Evolutionary conservation across 208 protist genomes (phyloP), one percentile per base, ranked within the genome.

Genomic region (Acanthamoeba polyphaga): DNA sequence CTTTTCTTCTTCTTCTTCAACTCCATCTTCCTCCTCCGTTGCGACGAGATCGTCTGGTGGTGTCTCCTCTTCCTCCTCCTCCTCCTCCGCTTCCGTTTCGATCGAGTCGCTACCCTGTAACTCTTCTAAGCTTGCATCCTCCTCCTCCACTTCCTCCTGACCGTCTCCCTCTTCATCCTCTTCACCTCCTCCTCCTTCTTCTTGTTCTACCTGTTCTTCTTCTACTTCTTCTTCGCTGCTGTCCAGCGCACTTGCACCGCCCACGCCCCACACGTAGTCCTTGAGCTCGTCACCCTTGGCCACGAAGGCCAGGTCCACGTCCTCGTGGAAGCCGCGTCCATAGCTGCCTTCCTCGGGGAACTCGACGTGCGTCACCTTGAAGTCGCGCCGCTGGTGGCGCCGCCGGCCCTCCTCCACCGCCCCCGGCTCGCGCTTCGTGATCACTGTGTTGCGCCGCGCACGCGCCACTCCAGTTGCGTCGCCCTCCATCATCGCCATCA

Each of bases 261-360:
- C 64, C 22, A n/a, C n/a, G n/a, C 64, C 64, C 64, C 64, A 72
- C 64, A 72, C 64, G 64, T 72, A 72, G 29, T 24, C 64, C 64
- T 72, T 72, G n/a, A 72, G 22, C 8, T 6, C 29, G 3, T 27
- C 22, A 19, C 10, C 64, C 7, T 29, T 5, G 64, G 64, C 15
- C 22, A 72, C 29, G 24, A 72, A 72, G 27, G 64, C 27, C 17
- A 72, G 22, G 29, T 72, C 64, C 6, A 72, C 24, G 64, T 72
- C 64, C 24, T 72, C 64, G 64, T 72, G 64, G 24, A 34, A 72
- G 6, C 64, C 64, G 12, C 29, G 22, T 27, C 64, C 29, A 4
- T 72, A 72, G 29, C 64, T 72, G 29, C 29, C 10, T 6, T 34
- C 64, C 34, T 72, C 64, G 22, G 64, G 64, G 64, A 32, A 72